Evolutionary conservation across 2,329 filamentous ascomycete genomes (phyloP).

Genomic region (Westerdykella ornata): DNA sequence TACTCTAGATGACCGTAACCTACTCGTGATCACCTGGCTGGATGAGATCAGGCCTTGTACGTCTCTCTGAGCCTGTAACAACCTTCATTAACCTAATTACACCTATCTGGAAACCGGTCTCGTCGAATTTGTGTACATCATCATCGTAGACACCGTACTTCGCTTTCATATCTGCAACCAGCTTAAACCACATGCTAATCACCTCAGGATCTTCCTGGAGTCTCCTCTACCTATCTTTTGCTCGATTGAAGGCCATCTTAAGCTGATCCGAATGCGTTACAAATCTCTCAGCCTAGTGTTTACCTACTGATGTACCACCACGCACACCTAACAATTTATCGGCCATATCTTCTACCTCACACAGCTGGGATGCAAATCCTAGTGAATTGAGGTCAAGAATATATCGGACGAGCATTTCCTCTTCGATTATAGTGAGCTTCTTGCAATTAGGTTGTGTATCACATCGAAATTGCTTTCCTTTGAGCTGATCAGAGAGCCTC

Average conservation of each 20-base stretch:
- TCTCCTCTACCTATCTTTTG: conserved; percentile 5
- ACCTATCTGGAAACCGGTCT: too few relatives aligned
- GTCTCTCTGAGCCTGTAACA: too few relatives aligned
- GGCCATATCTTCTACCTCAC: too few relatives aligned
- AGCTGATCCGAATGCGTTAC: conserved; percentile 9
- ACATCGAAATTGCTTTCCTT: too few relatives aligned
- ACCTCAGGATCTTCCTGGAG: conserved; percentile 5
- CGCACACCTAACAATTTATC: conserved; percentile 10
- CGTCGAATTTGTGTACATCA: conserved; percentile 15
- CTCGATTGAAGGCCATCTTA: too few relatives aligned
- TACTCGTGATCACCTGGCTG: too few relatives aligned
- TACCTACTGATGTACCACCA: conserved; percentile 4
- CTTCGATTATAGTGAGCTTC: background rate
- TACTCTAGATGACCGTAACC: too few relatives aligned
- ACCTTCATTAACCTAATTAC: too few relatives aligned
- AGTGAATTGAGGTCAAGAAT: background rate
- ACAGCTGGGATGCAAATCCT: conserved; percentile 5
- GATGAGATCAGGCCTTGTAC: too few relatives aligned
- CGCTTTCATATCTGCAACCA: conserved; percentile 6
- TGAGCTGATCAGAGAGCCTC: too few relatives aligned
- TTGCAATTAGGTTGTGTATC: background rate
- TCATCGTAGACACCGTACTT: conserved; percentile 9
- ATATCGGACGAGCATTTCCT: background rate
- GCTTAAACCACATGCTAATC: conserved; percentile 7
- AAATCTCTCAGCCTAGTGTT: conserved; percentile 12